These are phyloP conservation scores for Cyclotella kingstonii DNA, from an alignment of 108 stramenopile species.

Conservation along the genomic window DNA sequence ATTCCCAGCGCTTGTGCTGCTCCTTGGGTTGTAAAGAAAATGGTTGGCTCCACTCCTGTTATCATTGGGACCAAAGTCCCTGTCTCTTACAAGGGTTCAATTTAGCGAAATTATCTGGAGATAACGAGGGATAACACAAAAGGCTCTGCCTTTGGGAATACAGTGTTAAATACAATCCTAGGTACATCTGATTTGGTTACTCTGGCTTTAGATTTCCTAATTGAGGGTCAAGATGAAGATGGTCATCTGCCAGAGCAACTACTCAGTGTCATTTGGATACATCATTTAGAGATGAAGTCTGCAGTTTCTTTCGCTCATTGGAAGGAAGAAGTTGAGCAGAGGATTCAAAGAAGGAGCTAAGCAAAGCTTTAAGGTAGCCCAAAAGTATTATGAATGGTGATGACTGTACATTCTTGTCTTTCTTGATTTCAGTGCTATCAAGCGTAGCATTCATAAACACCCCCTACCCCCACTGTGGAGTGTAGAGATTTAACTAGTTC, in stretches of 20 bases:
- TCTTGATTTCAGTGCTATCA: too few relatives aligned
- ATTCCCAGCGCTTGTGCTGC: slow-evolving; percentile 39
- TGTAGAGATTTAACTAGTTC: too few relatives aligned
- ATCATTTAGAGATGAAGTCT: slow-evolving; percentile 50
- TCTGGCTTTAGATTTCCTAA: slow-evolving; percentile 50
- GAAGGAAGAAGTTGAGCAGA: slow-evolving; percentile 34
- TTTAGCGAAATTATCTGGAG: slow-evolving; percentile 48
- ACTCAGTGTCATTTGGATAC: slow-evolving; percentile 41
- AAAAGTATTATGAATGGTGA: too few relatives aligned
- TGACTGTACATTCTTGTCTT: too few relatives aligned
- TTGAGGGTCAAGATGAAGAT: slow-evolving; percentile 41
- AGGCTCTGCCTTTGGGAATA: slow-evolving; percentile 50
- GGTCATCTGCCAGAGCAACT: slow-evolving; percentile 48
- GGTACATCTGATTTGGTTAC: slow-evolving; percentile 42
- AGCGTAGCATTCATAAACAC: too few relatives aligned
- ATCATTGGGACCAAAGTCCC: slow-evolving; percentile 53
- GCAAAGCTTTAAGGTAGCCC: too few relatives aligned
- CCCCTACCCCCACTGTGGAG: too few relatives aligned
- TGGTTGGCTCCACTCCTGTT: slow-evolving; percentile 50
- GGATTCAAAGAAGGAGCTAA: too few relatives aligned
- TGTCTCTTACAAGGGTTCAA: slow-evolving; percentile 40
- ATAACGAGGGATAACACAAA: slow-evolving; percentile 47
- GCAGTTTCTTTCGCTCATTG: slow-evolving; percentile 27
- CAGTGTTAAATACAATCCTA: slow-evolving; percentile 42
- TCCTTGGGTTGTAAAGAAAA: slow-evolving; percentile 56